Evolutionary conservation across 257 asterid species (phyloP).

Genomic region (Gynochthodes officinalis): DNA sequence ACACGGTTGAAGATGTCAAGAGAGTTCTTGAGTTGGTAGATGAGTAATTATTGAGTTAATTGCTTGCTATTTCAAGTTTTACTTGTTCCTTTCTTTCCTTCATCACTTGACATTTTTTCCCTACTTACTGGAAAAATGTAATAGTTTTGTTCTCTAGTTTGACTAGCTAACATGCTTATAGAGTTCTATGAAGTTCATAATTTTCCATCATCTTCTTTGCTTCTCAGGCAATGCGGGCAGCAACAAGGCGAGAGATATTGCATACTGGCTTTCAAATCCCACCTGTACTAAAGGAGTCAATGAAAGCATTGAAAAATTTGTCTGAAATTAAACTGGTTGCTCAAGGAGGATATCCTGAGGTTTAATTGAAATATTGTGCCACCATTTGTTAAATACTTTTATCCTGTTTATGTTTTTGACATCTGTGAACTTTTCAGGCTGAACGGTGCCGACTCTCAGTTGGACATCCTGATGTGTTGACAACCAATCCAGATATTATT

Average conservation of each 20-base stretch:
- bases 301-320: slow-evolving; percentile 52
- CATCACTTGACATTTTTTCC: neutral
- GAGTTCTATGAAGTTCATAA: neutral
- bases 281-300: slow-evolving; percentile 65
- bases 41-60: slow-evolving; percentile 2
- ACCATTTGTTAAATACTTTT: neutral
- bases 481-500: slow-evolving; percentile 73
- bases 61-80: slow-evolving; percentile 3
- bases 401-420: slow-evolving; percentile 5
- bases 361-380: slow-evolving; percentile 18
- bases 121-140: neutral
- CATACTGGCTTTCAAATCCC: slow-evolving; percentile 90
- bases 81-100: neutral
- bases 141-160: neutral
- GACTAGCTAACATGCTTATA: neutral
- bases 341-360: slow-evolving; percentile 98
- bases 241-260: slow-evolving; percentile 63
- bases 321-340: slow-evolving; percentile 61
- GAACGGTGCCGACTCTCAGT: slow-evolving; percentile 90
- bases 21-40: slow-evolving; percentile 76
- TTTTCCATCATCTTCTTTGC: slow-evolving; percentile 4
- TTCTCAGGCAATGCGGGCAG: slow-evolving; percentile 71
- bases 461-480: slow-evolving; percentile 72
- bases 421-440: slow-evolving; percentile 46
- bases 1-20: slow-evolving; percentile 62